Conservation (phyloP, 2,329 filamentous ascomycete species). For the Ophiostoma perfectum region DNA sequence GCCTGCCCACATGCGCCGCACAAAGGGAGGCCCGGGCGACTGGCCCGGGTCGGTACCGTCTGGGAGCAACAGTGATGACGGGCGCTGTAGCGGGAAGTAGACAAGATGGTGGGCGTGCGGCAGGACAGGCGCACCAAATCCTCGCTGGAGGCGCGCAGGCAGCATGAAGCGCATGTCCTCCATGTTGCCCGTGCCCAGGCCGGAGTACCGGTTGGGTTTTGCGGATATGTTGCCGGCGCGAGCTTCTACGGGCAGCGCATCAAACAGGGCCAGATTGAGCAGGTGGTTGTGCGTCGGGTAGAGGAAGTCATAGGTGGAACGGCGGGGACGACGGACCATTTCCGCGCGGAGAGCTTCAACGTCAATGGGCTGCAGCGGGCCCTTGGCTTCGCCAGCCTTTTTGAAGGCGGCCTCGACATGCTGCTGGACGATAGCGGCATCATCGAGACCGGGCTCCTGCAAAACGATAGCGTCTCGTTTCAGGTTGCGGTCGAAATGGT, state of each 20-base stretch:
- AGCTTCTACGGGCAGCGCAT: conserved; percentile 33
- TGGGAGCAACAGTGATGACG: conserved; percentile 56
- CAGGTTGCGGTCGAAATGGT: conserved; percentile 1
- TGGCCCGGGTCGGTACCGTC: conserved; percentile 85
- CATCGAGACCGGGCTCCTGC: conserved; percentile 3
- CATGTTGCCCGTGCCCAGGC: conserved; percentile 7
- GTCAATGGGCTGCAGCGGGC: conserved; percentile 15
- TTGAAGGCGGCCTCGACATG: background rate
- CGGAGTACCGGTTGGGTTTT: background rate
- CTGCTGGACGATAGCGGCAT: conserved; percentile 4
- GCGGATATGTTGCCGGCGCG: conserved; percentile 26
- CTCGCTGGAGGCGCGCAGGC: conserved; percentile 1
- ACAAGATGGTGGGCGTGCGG: conserved; percentile 74
- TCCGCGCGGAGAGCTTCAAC: conserved; percentile 21
- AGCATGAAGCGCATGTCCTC: background rate
- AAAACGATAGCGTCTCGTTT: background rate
- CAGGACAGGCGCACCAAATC: conserved; percentile 32
- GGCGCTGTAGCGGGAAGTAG: conserved; percentile 72
- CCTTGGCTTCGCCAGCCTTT: background rate
- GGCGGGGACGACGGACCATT: conserved; percentile 28
- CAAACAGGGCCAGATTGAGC: conserved; percentile 54
- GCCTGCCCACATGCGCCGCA: conserved; percentile 82
- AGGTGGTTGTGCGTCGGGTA: conserved; percentile 59
- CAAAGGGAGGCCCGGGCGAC: conserved; percentile 65
- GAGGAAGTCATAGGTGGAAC: conserved; percentile 41